phyloP scores from a whole-genome alignment of 768 basidiomycete species.

The Rhizopogon rudus region DNA sequence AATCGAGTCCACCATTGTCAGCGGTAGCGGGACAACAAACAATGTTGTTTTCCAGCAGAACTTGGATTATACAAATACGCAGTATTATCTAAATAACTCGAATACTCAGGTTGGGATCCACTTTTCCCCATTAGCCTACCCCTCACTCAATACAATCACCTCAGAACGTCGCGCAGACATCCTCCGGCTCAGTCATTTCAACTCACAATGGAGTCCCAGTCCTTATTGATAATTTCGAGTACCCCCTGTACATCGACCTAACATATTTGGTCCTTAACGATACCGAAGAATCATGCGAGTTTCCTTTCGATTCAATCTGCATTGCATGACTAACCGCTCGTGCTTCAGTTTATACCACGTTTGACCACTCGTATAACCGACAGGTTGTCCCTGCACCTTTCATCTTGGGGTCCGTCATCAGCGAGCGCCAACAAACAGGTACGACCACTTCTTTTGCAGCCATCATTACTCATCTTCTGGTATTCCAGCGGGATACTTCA shows the following conservation, averaged over 20 bases:
- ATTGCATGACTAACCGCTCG: neutral
- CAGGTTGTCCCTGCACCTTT: constrained; percentile 53
- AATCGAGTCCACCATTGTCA: constrained; percentile 57
- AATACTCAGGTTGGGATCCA: constrained; percentile 26
- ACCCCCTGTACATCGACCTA: constrained; percentile 44
- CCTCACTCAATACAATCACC: neutral
- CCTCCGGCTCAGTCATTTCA: constrained; percentile 42
- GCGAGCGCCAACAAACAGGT: constrained; percentile 57
- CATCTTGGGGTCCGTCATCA: constrained; percentile 51
- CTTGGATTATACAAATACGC: constrained; percentile 55
- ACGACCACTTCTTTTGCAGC: constrained; percentile 11
- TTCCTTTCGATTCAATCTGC: neutral
- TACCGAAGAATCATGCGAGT: constrained; percentile 16
- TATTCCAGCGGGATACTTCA: constrained; percentile 46
- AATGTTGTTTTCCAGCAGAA: constrained; percentile 59
- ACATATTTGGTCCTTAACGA: constrained; percentile 27
- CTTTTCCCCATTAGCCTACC: neutral
- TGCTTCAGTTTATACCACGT: constrained; percentile 40
- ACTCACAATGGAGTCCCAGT: constrained; percentile 41
- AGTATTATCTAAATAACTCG: constrained; percentile 51
- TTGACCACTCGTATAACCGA: constrained; percentile 71
- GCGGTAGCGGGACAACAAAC: constrained; percentile 54
- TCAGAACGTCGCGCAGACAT: constrained; percentile 47
- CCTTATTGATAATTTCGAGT: constrained; percentile 48
- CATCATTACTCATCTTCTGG: neutral